Conservation (phyloP, 306 rosid genomes). For the Prosopis cineraria region DNA sequence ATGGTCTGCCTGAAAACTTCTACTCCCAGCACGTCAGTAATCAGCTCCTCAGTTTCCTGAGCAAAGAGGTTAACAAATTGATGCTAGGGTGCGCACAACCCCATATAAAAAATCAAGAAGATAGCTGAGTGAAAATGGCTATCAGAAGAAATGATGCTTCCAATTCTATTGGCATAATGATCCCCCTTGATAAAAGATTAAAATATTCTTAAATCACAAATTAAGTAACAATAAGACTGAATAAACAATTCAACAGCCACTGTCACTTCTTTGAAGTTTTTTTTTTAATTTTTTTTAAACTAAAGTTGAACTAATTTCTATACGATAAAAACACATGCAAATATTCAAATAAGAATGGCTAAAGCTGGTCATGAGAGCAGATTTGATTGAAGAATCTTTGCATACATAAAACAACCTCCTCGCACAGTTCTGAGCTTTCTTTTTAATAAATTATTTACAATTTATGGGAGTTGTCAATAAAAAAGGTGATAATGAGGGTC, state of each 20-base stretch:
- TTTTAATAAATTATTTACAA: background rate
- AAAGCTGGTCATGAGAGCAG: too few relatives aligned
- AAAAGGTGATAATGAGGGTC: background rate
- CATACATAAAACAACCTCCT: background rate
- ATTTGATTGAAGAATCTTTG: background rate
- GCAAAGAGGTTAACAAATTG: slow-evolving; percentile 10
- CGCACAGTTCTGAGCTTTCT: background rate
- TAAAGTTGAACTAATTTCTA: background rate
- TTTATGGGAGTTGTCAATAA: background rate
- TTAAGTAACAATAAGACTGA: background rate
- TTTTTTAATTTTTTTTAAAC: background rate
- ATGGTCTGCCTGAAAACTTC: slow-evolving; percentile 95
- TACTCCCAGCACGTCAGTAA: slow-evolving; percentile 96
- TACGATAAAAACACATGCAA: background rate
- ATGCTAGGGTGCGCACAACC: background rate
- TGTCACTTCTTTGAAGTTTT: too few relatives aligned
- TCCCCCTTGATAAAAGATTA: background rate
- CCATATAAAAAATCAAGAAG: background rate
- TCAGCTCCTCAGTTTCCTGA: slow-evolving; percentile 93
- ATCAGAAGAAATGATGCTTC: background rate
- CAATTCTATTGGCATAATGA: background rate
- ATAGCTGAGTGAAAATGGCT: background rate
- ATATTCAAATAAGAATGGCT: background rate
- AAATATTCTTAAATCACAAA: background rate
- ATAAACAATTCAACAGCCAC: background rate